phyloP scores from a whole-genome alignment of 2,329 filamentous ascomycete genomes.

The Myrmaecium sp. region DNA sequence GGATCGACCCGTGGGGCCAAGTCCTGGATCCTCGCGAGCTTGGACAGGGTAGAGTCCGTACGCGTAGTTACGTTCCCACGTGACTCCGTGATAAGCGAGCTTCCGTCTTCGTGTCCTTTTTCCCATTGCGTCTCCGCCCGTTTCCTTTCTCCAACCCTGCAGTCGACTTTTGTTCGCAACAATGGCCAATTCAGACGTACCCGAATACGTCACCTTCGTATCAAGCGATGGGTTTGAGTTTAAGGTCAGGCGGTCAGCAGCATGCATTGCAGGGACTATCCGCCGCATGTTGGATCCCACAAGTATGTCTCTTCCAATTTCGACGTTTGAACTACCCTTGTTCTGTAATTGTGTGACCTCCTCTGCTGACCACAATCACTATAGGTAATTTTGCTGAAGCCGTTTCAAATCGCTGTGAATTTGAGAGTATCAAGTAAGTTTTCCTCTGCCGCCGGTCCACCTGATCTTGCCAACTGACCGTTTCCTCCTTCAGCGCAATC shows the following conservation, averaged over 20 bases:
- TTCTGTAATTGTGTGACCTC: not conserved
- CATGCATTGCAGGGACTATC: slow-evolving; percentile 53
- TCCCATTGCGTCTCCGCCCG: too few relatives aligned
- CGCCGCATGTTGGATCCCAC: slow-evolving; percentile 57
- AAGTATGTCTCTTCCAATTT: slow-evolving; percentile 29
- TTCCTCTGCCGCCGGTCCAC: too few relatives aligned
- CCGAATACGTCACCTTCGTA: slow-evolving; percentile 62
- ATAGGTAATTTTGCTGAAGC: slow-evolving; percentile 49
- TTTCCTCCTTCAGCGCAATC: slow-evolving; percentile 36
- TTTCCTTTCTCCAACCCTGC: too few relatives aligned
- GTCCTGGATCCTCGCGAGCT: too few relatives aligned
- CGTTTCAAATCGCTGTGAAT: slow-evolving; percentile 44
- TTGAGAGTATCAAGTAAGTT: slow-evolving; percentile 58
- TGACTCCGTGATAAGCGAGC: too few relatives aligned
- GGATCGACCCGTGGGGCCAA: too few relatives aligned
- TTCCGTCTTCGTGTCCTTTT: too few relatives aligned
- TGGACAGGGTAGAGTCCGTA: too few relatives aligned
- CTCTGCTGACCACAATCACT: slow-evolving; percentile 1
- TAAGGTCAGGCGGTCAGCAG: slow-evolving; percentile 53
- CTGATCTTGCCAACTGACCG: not conserved
- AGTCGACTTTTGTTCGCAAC: too few relatives aligned
- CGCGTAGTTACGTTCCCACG: too few relatives aligned
- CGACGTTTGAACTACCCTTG: not conserved
- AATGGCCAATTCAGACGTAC: too few relatives aligned
- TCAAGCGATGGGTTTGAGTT: slow-evolving; percentile 65